phyloP scores from a whole-genome alignment of 2,329 filamentous ascomycete species.

The Davidsoniella virescens region DNA sequence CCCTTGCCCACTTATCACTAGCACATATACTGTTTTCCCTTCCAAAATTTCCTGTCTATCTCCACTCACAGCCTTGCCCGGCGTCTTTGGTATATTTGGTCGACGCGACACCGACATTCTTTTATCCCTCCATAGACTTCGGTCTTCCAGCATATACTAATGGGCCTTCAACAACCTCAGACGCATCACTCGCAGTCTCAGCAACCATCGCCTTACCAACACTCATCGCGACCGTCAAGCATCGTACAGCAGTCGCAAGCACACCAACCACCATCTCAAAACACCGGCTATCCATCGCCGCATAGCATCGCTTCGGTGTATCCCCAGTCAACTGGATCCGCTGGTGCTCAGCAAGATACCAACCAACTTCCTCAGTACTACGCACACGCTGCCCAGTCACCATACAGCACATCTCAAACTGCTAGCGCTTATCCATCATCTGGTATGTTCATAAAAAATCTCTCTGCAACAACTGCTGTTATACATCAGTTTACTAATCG shows the following conservation, averaged over 20 bases:
- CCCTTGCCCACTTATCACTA: too few species aligned
- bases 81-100: background rate
- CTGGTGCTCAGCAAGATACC: slow-evolving; percentile 43
- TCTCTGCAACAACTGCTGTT: background rate
- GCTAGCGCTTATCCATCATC: slow-evolving; percentile 75
- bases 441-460: slow-evolving; percentile 34
- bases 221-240: slow-evolving; percentile 49
- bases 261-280: slow-evolving; percentile 35
- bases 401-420: slow-evolving; percentile 65
- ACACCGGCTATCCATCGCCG: slow-evolving; percentile 51
- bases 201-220: slow-evolving; percentile 47
- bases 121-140: slow-evolving; percentile 1
- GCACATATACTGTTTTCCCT: too few species aligned
- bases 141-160: slow-evolving; percentile 28
- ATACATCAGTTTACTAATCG: background rate
- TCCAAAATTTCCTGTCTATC: background rate
- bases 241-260: slow-evolving; percentile 58
- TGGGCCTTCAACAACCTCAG: slow-evolving; percentile 28
- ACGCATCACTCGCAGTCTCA: slow-evolving; percentile 44
- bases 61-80: background rate
- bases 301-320: slow-evolving; percentile 40
- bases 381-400: slow-evolving; percentile 51
- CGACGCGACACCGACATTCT: background rate
- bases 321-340: slow-evolving; percentile 45
- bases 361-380: slow-evolving; percentile 53